phyloP scores from a whole-genome alignment of 2,329 filamentous ascomycete species.

The Fusarium agapanthi region DNA sequence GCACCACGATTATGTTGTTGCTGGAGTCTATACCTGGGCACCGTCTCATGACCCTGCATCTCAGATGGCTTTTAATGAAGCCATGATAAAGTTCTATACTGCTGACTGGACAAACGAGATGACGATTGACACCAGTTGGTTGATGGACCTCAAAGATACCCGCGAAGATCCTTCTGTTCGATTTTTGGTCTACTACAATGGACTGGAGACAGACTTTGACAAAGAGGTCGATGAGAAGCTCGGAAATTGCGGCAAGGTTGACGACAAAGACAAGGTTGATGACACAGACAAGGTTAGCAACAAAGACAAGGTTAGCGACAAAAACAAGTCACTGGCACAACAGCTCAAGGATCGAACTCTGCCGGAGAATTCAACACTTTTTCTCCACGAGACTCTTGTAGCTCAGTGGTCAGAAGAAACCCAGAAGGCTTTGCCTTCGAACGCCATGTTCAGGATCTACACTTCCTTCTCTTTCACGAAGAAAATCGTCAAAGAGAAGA shows the following conservation, averaged over 20 bases:
- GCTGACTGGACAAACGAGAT: constrained; percentile 38
- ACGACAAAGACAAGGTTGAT: fast-evolving
- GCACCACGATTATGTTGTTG: constrained; percentile 17
- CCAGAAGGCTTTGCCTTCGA: background rate
- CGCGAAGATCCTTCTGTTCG: background rate
- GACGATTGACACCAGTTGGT: constrained; percentile 42
- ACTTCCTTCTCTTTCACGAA: background rate
- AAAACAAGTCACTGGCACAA: background rate
- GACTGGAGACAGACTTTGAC: constrained; percentile 3
- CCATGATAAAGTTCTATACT: constrained; percentile 42
- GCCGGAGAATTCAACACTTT: background rate
- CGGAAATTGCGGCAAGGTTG: background rate
- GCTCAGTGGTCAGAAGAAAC: constrained; percentile 9
- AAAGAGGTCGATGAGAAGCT: background rate
- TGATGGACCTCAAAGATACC: constrained; percentile 15
- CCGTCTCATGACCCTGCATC: background rate
- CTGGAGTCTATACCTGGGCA: constrained; percentile 40
- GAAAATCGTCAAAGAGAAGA: background rate
- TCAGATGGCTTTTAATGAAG: background rate
- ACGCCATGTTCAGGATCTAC: background rate
- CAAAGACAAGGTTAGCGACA: fast-evolving
- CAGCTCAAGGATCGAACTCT: constrained; percentile 37
- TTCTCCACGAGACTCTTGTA: background rate
- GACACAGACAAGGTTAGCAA: no score
- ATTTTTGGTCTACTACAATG: constrained; percentile 29